Base-by-base conservation (phyloP, 257 asterid species). In the Penstemon newberryi region DNA sequence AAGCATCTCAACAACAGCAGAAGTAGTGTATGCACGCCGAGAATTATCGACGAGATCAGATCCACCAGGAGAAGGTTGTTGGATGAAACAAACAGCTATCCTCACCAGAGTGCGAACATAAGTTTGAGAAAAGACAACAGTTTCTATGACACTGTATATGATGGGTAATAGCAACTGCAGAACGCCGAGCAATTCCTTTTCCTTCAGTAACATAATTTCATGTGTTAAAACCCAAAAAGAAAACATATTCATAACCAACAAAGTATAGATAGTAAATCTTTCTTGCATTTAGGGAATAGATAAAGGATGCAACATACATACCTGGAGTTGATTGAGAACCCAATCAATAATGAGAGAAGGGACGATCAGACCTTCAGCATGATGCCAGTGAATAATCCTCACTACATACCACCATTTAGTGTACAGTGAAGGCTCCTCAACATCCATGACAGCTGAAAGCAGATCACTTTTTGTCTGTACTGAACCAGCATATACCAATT, bases 351-450 rank as follows among this genome's bases (percentile, higher is more conserved):
- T 83, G 38, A 89, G 89, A 70, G 97, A 87, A 70, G 99, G 96
- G 73, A 85, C 63, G 59, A 95, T 73, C 72, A 95, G 86, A 73
- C 99, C 99, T 75, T 95, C 98, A 18, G 89, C 87, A 67, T 95
- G 95, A 79, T 95, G 98, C 98, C 96, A 91, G 36, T 91, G 96
- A 69, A 95, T 79, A 64, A 91, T 83, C 79, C 99, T 87, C 68
- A 91, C 97, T 74, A 89, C 88, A 73, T 89, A 95, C 99, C 99
- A 95, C 99, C 99, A 95, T 79, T 95, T 95, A 67, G 79, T 84
- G 84, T 91, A 88, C 63, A 86, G 78, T 10, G 98, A 85, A 65
- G 98, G 96, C 79, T 86, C 98, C 70, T 80, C 93, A 75, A 82
- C 85, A 81, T 81, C 95, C 37, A 72, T 61, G 59, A 65, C 65